Conservation (phyloP, 108 stramenopile genomes). For the Aurantiochytrium sp. region DNA sequence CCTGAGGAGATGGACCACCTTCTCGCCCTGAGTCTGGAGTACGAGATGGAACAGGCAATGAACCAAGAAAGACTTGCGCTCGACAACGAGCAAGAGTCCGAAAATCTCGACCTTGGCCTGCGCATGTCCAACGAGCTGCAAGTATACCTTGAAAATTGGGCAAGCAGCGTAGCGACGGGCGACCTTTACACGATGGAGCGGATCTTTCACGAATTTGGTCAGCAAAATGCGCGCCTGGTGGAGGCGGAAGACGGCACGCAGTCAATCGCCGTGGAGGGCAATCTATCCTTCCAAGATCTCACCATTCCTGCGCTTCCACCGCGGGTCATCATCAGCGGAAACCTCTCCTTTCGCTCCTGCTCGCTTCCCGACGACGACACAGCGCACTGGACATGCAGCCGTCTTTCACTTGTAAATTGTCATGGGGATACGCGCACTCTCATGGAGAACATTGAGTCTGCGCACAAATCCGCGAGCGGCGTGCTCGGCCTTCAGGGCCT, state of each 20-base stretch:
- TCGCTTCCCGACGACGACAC: neutral
- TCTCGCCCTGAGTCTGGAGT: neutral
- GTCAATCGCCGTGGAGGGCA: neutral
- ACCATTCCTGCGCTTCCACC: neutral
- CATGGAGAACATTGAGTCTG: neutral
- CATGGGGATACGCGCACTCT: neutral
- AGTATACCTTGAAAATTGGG: neutral
- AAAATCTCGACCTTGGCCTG: neutral
- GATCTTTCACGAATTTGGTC: neutral
- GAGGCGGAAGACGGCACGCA: neutral
- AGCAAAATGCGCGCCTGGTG: neutral
- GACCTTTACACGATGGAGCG: neutral
- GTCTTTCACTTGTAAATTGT: neutral
- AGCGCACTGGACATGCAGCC: neutral
- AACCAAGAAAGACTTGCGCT: neutral
- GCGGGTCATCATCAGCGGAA: neutral
- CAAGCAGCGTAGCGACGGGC: neutral
- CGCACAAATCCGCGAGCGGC: neutral
- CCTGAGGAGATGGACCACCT: neutral
- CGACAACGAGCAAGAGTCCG: neutral
- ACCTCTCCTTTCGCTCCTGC: neutral
- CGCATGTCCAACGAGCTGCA: neutral
- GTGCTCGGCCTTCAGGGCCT: neutral
- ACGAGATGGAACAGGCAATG: neutral
- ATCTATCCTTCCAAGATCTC: neutral